These are phyloP conservation scores for Lentinula boryana DNA, from an alignment of 768 basidiomycete genomes.

Conservation along the genomic window DNA sequence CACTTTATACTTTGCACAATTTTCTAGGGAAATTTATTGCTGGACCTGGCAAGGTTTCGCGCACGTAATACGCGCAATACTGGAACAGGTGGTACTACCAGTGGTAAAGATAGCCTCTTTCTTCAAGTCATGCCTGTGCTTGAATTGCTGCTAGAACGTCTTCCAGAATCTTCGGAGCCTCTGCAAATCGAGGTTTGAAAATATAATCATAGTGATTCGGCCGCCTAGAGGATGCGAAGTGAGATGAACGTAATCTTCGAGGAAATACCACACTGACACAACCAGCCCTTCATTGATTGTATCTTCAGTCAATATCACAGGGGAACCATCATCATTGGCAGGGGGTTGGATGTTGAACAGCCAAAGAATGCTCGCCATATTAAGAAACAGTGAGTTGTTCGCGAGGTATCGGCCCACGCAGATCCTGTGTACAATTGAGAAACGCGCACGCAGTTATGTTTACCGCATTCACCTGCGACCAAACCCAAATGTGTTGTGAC, in stretches of 20 bases:
- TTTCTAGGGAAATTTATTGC: too few species aligned
- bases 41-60: too few species aligned
- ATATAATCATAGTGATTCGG: neutral
- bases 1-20: too few species aligned
- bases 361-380: conserved; percentile 23
- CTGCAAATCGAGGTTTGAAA: neutral
- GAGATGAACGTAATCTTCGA: neutral
- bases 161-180: neutral
- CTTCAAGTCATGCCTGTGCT: neutral
- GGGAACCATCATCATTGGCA: neutral
- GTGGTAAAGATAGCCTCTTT: too few species aligned
- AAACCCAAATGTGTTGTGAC: conserved; percentile 15
- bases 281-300: neutral
- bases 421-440: conserved; percentile 8
- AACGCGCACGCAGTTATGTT: too few species aligned
- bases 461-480: conserved; percentile 14
- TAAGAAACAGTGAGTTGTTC: conserved; percentile 21
- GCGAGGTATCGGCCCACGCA: conserved; percentile 25
- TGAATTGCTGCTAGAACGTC: neutral
- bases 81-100: neutral
- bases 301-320: neutral
- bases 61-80: too few species aligned
- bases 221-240: neutral
- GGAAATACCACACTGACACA: neutral
- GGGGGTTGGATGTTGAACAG: conserved; percentile 5